phyloP scores from a whole-genome alignment of 2,329 filamentous ascomycete species.

The Aspergillus brasiliensis region DNA sequence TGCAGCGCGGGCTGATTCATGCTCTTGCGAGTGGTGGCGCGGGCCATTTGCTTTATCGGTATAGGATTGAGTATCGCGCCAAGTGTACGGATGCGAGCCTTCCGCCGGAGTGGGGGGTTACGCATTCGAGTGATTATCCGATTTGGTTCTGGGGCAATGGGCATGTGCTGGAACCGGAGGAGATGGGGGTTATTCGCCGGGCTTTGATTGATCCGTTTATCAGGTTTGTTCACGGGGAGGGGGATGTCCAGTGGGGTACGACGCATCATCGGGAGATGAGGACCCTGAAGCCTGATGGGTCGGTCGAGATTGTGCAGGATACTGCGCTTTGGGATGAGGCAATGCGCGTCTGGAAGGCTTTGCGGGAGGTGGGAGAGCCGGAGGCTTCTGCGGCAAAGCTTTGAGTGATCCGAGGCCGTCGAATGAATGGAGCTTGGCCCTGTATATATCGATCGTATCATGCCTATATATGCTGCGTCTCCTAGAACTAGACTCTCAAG shows the following conservation, averaged over 20 bases:
- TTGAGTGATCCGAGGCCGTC: neutral
- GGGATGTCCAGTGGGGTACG: constrained; percentile 27
- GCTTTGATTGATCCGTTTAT: constrained; percentile 34
- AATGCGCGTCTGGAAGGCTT: constrained; percentile 49
- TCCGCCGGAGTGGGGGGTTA: constrained; percentile 55
- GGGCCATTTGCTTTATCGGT: constrained; percentile 52
- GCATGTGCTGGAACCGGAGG: constrained; percentile 40
- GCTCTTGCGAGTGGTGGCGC: constrained; percentile 48
- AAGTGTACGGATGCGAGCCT: constrained; percentile 47
- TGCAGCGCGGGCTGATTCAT: constrained; percentile 55
- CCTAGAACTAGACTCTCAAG: too few species aligned
- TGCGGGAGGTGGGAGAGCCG: constrained; percentile 24
- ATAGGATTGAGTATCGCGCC: constrained; percentile 58
- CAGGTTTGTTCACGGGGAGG: constrained; percentile 30
- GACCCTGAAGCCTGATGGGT: constrained; percentile 49
- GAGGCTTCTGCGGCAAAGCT: constrained; percentile 13
- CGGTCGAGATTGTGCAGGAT: constrained; percentile 51
- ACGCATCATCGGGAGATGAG: constrained; percentile 41
- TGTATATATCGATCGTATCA: neutral
- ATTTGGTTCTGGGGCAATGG: constrained; percentile 62
- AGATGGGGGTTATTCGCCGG: constrained; percentile 46
- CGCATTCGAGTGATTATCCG: constrained; percentile 56
- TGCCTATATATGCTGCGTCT: too few species aligned
- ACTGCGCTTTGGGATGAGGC: constrained; percentile 48
- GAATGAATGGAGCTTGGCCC: neutral